Conservation (phyloP, 305 asterid species). For the Fraxinus dipetala region DNA sequence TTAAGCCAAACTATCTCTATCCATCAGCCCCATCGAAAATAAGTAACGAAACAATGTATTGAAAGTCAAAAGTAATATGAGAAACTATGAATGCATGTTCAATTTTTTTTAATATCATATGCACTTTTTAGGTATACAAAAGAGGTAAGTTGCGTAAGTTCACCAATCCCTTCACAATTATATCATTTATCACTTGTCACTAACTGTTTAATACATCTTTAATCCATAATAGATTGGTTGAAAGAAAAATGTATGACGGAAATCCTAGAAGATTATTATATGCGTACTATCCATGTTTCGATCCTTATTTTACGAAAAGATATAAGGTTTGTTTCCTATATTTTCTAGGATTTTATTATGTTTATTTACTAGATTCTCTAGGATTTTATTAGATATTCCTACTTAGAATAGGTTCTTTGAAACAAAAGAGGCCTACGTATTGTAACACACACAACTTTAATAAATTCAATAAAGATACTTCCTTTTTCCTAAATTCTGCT, state of each 20-base stretch:
- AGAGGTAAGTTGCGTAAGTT: neutral
- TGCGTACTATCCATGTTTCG: neutral
- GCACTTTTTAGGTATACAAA: neutral
- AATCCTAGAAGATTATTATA: neutral
- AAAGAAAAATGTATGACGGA: neutral
- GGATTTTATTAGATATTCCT: neutral
- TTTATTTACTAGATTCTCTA: neutral
- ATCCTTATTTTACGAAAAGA: neutral
- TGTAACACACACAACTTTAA: neutral
- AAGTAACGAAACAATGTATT: neutral
- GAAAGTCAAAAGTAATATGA: neutral
- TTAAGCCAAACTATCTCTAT: slow-evolving; percentile 8
- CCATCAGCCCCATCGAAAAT: neutral
- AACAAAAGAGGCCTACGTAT: neutral
- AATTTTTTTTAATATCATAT: neutral
- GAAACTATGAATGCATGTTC: neutral
- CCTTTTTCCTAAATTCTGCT: neutral
- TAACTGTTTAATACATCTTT: neutral
- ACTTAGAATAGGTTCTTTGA: neutral
- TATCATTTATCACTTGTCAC: neutral
- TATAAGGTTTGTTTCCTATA: neutral
- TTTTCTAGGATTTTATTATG: neutral
- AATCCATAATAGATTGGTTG: neutral
- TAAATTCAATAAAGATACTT: neutral
- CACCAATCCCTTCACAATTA: neutral